A percentile compares a stretch with the other conserved stretches of the same genome.
phyloP scores from a whole-genome alignment of 805 yeast genomes.

The Suhomyces sp. region DNA sequence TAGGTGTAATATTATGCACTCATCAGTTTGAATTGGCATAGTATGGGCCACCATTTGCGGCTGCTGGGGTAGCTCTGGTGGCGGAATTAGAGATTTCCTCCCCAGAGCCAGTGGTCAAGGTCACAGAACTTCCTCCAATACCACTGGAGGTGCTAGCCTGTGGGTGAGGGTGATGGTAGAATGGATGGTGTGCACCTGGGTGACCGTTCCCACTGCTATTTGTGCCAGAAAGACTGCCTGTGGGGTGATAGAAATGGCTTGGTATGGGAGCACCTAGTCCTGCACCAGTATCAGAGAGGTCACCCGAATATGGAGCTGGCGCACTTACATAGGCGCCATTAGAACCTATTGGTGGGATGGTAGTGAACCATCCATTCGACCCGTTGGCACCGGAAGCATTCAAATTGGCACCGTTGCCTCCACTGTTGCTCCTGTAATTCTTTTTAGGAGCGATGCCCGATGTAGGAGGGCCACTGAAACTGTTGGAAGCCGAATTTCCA shows the following conservation, averaged over 20 bases:
- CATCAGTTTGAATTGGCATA: neutral
- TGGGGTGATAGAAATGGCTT: neutral
- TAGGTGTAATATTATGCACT: neutral
- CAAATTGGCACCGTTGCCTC: constrained; percentile 3
- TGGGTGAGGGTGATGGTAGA: neutral
- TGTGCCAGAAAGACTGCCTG: neutral
- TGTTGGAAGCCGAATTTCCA: constrained; percentile 1
- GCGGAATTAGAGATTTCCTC: neutral
- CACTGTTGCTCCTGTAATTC: constrained; percentile 9
- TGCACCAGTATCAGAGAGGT: neutral
- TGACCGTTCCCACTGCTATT: neutral
- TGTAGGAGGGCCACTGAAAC: constrained; percentile 1
- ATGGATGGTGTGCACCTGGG: neutral
- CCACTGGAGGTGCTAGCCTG: neutral
- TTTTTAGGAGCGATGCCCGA: constrained; percentile 6
- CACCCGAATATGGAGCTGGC: neutral
- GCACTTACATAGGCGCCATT: neutral
- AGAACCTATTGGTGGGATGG: neutral
- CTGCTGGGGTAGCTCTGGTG: neutral
- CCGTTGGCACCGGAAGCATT: neutral
- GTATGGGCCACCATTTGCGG: neutral
- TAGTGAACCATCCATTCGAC: constrained; percentile 4
- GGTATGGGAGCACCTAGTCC: neutral
- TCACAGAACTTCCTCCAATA: neutral
- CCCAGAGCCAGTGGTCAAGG: neutral